Base-by-base conservation (phyloP, 2,329 filamentous ascomycete species). In the Colletotrichum sp. region DNA sequence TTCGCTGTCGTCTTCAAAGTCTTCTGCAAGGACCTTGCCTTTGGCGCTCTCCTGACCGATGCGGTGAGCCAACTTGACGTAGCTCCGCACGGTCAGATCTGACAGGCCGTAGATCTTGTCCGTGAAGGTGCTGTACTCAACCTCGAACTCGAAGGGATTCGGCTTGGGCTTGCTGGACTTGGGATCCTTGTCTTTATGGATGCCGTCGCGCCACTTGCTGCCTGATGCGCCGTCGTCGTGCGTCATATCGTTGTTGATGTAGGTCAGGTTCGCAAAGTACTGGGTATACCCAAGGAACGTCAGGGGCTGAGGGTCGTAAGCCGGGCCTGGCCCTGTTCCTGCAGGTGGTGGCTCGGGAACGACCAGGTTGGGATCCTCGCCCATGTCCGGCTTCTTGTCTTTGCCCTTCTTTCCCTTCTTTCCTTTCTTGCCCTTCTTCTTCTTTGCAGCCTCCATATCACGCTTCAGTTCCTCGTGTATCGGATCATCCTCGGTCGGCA, bases 251-350 rank as follows among this genome's bases (percentile, higher is more conserved):
- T 96, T 95, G 85, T 99, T 98, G 85, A 98, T 93, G 75, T 92
- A 87, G 0, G 96, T 99, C n/a, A 99, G 87, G 83, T 99, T 99
- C 76, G 96, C 96, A 84, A 92, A 98, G 84, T 98, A 98, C 81
- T 99, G 97, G 6, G 92, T 95, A 84, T 95, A 98, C 7, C 95
- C 92, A 5, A 94, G 89, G 77, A 96, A 88, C 0, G 95, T 95
- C 49, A 99, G 88, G 0, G 95, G 88, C 82, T 99, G 97, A 9
- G 94, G 92, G 24, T 93, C 95, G 85, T 99, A 99, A 9, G 95
- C 97, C 1, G 97, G 97, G 1, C 97, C 97, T 0, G 96, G 96
- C 8, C 92, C 92, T 9, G 93, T 86, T 3, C 90, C 90, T 80
- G 93, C 92, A 0, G 95, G 91, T 3, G 97, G 97, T 2, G 93